Conservation (phyloP, 2,329 filamentous ascomycete species). For the Nemania sp. region DNA sequence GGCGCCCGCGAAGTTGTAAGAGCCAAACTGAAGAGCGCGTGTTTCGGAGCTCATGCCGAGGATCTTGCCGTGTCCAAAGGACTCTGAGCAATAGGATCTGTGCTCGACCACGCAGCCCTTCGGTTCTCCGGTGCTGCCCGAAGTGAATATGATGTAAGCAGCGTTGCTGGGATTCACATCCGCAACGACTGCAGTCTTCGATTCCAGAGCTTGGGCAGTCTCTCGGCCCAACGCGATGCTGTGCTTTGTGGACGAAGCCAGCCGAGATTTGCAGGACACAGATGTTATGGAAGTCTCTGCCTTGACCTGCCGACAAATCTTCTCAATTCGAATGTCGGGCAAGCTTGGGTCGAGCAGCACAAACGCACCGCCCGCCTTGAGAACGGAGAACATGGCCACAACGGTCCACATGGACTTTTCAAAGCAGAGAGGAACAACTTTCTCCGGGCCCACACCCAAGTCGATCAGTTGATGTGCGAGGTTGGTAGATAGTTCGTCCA, state of each 20-base stretch:
- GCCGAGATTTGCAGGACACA: slow-evolving; percentile 1
- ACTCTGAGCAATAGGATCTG: slow-evolving; percentile 9
- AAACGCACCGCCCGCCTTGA: slow-evolving; percentile 43
- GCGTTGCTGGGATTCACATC: slow-evolving; percentile 15
- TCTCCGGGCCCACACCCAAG: slow-evolving; percentile 37
- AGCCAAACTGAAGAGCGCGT: slow-evolving; percentile 31
- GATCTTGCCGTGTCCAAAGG: not conserved
- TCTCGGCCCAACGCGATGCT: not conserved
- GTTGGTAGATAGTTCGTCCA: slow-evolving; percentile 35
- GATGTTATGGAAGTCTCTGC: slow-evolving; percentile 13
- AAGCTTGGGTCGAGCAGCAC: slow-evolving; percentile 46
- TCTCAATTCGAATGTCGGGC: slow-evolving; percentile 42
- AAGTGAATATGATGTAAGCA: slow-evolving; percentile 51
- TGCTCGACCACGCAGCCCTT: slow-evolving; percentile 50
- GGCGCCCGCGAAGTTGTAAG: slow-evolving; percentile 47
- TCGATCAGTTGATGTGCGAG: slow-evolving; percentile 33
- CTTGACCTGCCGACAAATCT: slow-evolving; percentile 32
- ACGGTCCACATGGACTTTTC: slow-evolving; percentile 43
- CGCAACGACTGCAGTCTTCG: not conserved
- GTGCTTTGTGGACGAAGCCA: slow-evolving; percentile 1
- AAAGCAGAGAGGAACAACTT: slow-evolving; percentile 42
- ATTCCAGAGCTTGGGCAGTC: not conserved
- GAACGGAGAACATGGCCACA: slow-evolving; percentile 42
- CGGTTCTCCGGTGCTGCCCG: slow-evolving; percentile 53
- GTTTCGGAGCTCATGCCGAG: slow-evolving; percentile 18